Evolutionary conservation across 1,139 yeast genomes (phyloP).

Genomic region (Hyphopichia pseudoburtonii): DNA sequence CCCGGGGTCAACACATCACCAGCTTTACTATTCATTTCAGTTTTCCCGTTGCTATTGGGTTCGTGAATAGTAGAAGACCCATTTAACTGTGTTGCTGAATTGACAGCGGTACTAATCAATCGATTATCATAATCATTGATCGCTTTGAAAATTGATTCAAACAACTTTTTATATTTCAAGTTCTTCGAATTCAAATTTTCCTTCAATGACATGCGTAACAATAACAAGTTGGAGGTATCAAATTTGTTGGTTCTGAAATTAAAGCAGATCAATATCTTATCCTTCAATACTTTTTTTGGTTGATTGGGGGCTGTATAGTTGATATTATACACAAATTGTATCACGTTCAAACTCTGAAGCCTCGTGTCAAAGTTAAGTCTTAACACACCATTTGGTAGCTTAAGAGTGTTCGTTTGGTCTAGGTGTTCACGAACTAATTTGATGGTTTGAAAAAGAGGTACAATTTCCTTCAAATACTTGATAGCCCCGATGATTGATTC

Average conservation of each 20-base stretch:
- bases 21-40: too few relatives aligned
- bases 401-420: constrained; percentile 10
- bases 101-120: too few relatives aligned
- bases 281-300: constrained; percentile 36
- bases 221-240: constrained; percentile 19
- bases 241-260: constrained; percentile 37
- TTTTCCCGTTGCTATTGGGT: too few relatives aligned
- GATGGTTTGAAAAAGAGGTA: constrained; percentile 30
- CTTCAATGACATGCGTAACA: constrained; percentile 32
- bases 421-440: constrained; percentile 15
- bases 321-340: constrained; percentile 35
- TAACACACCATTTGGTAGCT: constrained; percentile 31
- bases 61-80: too few relatives aligned
- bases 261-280: constrained; percentile 32
- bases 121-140: constrained; percentile 24
- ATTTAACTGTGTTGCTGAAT: too few relatives aligned
- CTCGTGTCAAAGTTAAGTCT: constrained; percentile 35
- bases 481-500: constrained; percentile 30
- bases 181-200: constrained; percentile 41
- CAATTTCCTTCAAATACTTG: constrained; percentile 30
- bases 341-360: constrained; percentile 29
- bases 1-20: too few relatives aligned
- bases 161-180: constrained; percentile 38
- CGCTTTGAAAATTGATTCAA: constrained; percentile 40
- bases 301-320: constrained; percentile 26